Evolutionary conservation across 192 early-diverging fungal species (phyloP).

Genomic region (Phlyctochytrium bullatum): DNA sequence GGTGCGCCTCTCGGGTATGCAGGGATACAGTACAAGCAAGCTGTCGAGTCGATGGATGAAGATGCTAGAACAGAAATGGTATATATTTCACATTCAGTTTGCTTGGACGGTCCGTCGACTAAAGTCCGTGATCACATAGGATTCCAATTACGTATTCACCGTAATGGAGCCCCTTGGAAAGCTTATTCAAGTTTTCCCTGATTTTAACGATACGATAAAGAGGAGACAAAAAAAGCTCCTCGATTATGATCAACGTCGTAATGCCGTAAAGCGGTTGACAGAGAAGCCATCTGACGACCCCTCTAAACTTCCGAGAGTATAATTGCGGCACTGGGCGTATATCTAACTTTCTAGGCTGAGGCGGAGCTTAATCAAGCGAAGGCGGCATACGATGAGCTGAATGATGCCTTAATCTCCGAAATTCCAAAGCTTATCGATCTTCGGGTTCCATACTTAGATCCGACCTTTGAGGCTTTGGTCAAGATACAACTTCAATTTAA

Average conservation of each 20-base stretch:
- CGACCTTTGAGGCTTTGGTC: constrained; percentile 93
- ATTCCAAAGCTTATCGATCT: constrained; percentile 88
- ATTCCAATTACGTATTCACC: constrained; percentile 78
- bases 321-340: constrained; percentile 1
- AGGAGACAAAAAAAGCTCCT: constrained; percentile 83
- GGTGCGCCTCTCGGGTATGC: constrained; percentile 68
- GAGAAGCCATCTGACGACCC: constrained; percentile 79
- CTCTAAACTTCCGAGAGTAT: constrained; percentile 57
- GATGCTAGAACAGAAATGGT: constrained; percentile 77
- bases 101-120: neutral
- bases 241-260: constrained; percentile 81
- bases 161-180: constrained; percentile 89
- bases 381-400: constrained; percentile 78
- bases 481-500: constrained; percentile 92
- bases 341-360: too few relatives aligned
- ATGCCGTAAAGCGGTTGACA: constrained; percentile 75
- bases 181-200: constrained; percentile 79
- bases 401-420: constrained; percentile 76
- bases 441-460: constrained; percentile 87
- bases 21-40: constrained; percentile 80
- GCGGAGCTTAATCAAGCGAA: constrained; percentile 71
- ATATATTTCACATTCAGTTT: constrained; percentile 12
- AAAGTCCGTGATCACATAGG: constrained; percentile 34
- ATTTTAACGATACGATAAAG: constrained; percentile 89
- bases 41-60: constrained; percentile 77